These are phyloP conservation scores for Typha latifolia DNA, from an alignment of 176 grass and related monocot species.

Conservation along the genomic window DNA sequence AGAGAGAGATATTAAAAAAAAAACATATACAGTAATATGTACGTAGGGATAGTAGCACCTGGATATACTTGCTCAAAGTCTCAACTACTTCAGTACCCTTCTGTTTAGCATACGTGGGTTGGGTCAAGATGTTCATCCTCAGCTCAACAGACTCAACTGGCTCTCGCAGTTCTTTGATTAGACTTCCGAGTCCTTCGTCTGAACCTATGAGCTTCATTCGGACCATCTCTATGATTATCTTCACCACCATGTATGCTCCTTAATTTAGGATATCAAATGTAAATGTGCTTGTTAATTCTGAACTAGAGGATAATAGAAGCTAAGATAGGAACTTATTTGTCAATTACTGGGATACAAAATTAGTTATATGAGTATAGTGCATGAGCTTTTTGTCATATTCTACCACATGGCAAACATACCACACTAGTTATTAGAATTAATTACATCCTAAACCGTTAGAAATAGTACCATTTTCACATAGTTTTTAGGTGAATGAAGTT, in stretches of 20 bases:
- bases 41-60: slow-evolving; percentile 23
- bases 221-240: slow-evolving; percentile 78
- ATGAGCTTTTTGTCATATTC: too few species aligned
- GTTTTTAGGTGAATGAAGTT: too few species aligned
- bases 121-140: slow-evolving; percentile 61
- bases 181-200: slow-evolving; percentile 40
- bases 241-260: slow-evolving; percentile 86
- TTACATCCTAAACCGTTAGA: too few species aligned
- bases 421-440: too few species aligned
- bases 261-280: background rate
- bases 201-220: slow-evolving; percentile 40
- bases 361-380: too few species aligned
- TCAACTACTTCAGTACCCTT: slow-evolving; percentile 32
- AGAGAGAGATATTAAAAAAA: too few species aligned
- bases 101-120: slow-evolving; percentile 48
- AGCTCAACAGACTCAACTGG: slow-evolving; percentile 46
- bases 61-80: slow-evolving; percentile 47
- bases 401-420: too few species aligned
- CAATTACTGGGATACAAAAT: too few species aligned
- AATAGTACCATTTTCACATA: too few species aligned
- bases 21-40: background rate
- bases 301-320: too few species aligned
- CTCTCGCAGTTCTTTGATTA: slow-evolving; percentile 61
- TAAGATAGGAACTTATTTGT: too few species aligned
- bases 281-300: too few species aligned